Base-by-base conservation (phyloP, 2,329 filamentous ascomycete genomes). In the Colletotrichum lini region DNA sequence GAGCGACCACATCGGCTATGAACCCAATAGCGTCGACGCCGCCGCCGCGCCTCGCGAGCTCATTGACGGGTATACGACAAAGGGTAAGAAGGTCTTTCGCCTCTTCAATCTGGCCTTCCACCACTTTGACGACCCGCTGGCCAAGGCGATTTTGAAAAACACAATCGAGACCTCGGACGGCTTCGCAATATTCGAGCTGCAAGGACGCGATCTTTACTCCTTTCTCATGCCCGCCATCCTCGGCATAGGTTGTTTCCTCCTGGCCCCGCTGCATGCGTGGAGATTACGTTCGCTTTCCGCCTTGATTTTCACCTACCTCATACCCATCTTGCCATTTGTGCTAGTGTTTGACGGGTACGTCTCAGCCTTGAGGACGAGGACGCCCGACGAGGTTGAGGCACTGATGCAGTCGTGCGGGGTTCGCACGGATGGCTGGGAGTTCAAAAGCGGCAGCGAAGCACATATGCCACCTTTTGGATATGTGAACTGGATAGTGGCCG, bases 91-190 rank as follows among this genome's bases (percentile, higher is more conserved):
- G 76, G 87, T 93, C 26, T 92, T 94, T 77, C 85, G 93, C 5
- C 81, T 94, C 60, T 95, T 93, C 79, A 93, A 92, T 78, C 84
- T 94, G 2, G 89, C 92, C 1, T 95, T 95, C 77, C 93, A 95
- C 80, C 93, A 95, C 81, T 95, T 95, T 75, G 87, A 90, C 72
- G 91, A 94, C 76, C 81, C 82, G 4, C 80, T 90, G 21, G 93
- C 91, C 0, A 81, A 79, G 35, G 84, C 85, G 10, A 91, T 94
- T 40, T 78, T 95, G 42, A 84, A 84, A 63, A 90, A 92, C 77
- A 92, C 91, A 0, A 79, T 94, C 47, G 84, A 89, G 75, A 93
- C 88, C 0, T 87, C 89, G 63, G 87, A 92, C 72, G 92, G 89
- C 0, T 91, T 94, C 75, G 91, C 87, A 10, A 93, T 95, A 71